Evolutionary conservation across 129 eudicot species (phyloP).

Genomic region (Smallanthus sonchifolius): DNA sequence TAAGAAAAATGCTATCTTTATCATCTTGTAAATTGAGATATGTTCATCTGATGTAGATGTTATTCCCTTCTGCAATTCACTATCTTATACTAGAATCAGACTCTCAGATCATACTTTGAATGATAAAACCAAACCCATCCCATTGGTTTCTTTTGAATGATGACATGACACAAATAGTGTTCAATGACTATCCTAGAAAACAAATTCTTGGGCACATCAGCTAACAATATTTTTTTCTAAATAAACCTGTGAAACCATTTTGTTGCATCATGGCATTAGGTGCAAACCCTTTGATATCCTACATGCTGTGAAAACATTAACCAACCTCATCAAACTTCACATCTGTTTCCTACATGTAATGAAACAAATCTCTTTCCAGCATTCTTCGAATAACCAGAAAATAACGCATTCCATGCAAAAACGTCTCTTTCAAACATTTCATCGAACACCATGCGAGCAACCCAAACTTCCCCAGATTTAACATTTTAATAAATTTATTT

Average conservation of each 20-base stretch:
- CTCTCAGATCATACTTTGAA: neutral
- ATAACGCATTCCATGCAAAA: conserved; percentile 47
- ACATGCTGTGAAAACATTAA: conserved; percentile 29
- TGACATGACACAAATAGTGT: conserved; percentile 4
- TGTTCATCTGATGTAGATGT: conserved; percentile 30
- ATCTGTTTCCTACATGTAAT: conserved; percentile 15
- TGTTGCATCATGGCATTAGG: conserved; percentile 34
- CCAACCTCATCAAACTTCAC: conserved; percentile 30
- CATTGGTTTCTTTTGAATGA: neutral
- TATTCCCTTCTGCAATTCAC: conserved; percentile 16
- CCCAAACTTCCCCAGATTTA: conserved; percentile 32
- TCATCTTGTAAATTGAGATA: conserved; percentile 34
- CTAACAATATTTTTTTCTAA: conserved; percentile 26
- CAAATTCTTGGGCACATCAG: neutral
- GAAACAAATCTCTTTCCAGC: conserved; percentile 32
- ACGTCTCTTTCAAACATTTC: conserved; percentile 36
- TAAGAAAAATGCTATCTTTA: conserved; percentile 35
- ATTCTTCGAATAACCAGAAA: conserved; percentile 38
- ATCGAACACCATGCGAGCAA: conserved; percentile 46
- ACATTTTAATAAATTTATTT: neutral
- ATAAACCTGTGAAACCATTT: conserved; percentile 37
- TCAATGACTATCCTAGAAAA: conserved; percentile 2
- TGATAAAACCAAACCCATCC: neutral
- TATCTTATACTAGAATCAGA: conserved; percentile 4
- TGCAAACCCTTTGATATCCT: conserved; percentile 38